phyloP scores from a whole-genome alignment of 2,329 filamentous ascomycete genomes.

The Chaetomium sp. region DNA sequence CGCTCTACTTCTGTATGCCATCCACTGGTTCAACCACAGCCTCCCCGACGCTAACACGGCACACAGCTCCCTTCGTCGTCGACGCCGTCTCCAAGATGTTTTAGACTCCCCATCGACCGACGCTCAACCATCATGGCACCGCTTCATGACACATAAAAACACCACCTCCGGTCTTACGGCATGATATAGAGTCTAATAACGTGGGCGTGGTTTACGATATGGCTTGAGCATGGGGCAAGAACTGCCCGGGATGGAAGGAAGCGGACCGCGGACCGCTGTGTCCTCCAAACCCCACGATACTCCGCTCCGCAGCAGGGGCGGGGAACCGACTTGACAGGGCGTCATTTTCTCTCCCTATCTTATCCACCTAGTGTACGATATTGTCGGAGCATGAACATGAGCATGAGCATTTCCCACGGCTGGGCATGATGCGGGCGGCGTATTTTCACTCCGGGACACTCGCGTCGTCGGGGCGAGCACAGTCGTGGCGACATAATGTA shows the following conservation, averaged over 20 bases:
- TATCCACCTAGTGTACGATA: neutral
- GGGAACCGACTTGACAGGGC: neutral
- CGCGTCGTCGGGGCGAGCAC: neutral
- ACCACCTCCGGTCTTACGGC: neutral
- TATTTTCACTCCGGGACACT: neutral
- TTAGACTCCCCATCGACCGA: slow-evolving; percentile 29
- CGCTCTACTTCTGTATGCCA: slow-evolving; percentile 72
- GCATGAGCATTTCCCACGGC: neutral
- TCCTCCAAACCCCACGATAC: neutral
- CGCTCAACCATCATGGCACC: neutral
- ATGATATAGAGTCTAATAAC: neutral
- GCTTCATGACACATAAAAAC: neutral
- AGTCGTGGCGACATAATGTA: neutral
- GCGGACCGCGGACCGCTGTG: neutral
- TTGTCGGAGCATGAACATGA: neutral
- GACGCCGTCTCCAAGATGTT: slow-evolving; percentile 47
- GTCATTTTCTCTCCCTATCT: neutral
- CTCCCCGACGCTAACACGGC: slow-evolving; percentile 8
- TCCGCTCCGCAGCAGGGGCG: neutral
- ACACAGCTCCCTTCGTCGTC: slow-evolving; percentile 59
- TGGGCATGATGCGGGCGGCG: neutral
- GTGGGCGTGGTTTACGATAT: neutral
- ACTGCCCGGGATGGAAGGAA: neutral
- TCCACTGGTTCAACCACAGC: neutral
- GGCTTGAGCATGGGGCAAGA: neutral